phyloP scores from a whole-genome alignment of 1,284 basidiomycete genomes.

The Cutaneotrichosporon cavernicola region DNA sequence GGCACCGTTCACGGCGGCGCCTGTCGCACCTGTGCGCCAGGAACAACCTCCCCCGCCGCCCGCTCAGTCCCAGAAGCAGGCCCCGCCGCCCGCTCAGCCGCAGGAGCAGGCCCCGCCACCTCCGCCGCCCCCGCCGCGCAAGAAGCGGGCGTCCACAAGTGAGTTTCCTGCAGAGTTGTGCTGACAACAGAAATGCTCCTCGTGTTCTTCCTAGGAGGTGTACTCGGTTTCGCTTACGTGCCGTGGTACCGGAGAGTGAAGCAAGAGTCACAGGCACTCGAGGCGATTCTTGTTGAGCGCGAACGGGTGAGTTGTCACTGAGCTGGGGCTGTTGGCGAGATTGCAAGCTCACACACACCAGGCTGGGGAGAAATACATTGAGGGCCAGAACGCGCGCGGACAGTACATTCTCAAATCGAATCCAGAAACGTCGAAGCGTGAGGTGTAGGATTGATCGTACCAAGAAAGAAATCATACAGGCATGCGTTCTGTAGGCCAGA shows the following conservation, averaged over 20 bases:
- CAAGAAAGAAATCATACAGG: neutral
- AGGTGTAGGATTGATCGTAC: neutral
- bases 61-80: neutral
- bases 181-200: neutral
- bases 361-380: neutral
- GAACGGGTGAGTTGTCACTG: neutral
- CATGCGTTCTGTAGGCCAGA: neutral
- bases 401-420: neutral
- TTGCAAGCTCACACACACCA: neutral
- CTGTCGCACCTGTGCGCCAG: neutral
- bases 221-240: neutral
- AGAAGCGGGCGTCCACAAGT: neutral
- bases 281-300: neutral
- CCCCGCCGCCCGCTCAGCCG: neutral
- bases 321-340: neutral
- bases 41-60: neutral
- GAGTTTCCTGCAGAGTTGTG: neutral
- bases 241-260: constrained; percentile 1
- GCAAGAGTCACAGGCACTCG: neutral
- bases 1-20: neutral
- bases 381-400: neutral
- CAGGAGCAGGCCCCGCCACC: neutral
- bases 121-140: neutral
- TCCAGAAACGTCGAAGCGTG: neutral
- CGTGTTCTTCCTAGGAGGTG: neutral